Percentiles rank a stretch among this genome's conserved stretches.
These are phyloP conservation scores for Colletotrichum neosansevieriae DNA, from an alignment of 2,329 filamentous ascomycete genomes.

Conservation along the genomic window DNA sequence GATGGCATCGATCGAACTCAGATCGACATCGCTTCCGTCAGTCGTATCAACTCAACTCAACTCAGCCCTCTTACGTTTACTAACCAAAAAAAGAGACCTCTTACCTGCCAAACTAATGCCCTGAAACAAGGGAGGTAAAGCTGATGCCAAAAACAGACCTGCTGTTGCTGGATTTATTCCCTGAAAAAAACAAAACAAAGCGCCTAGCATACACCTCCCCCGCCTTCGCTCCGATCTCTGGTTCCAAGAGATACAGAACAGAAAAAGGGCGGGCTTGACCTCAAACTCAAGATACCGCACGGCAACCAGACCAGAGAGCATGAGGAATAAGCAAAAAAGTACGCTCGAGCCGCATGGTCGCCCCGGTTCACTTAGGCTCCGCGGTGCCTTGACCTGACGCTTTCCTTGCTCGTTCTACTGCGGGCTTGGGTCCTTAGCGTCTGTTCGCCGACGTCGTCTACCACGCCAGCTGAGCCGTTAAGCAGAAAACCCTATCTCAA, in stretches of 20 bases:
- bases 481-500: conserved; percentile 23
- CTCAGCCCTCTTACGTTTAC: not conserved
- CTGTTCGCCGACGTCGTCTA: conserved; percentile 34
- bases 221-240: not conserved
- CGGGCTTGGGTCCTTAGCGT: conserved; percentile 25
- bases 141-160: conserved; percentile 26
- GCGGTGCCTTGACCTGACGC: not conserved
- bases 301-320: conserved; percentile 11
- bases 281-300: conserved; percentile 5
- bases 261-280: conserved; percentile 13
- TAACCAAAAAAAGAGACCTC: not conserved
- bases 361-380: conserved; percentile 8
- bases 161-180: conserved; percentile 19
- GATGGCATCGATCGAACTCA: not conserved
- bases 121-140: conserved; percentile 30
- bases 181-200: conserved; percentile 17
- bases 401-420: conserved; percentile 7
- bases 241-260: not conserved
- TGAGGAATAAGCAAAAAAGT: not conserved
- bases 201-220: not conserved
- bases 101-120: not conserved
- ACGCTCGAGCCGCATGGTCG: conserved; percentile 35
- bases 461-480: conserved; percentile 26
- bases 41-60: not conserved
- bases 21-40: not conserved